Evolutionary conservation across 495 filamentous ascomycete species (phyloP).

Genomic region (Viridothelium virens): DNA sequence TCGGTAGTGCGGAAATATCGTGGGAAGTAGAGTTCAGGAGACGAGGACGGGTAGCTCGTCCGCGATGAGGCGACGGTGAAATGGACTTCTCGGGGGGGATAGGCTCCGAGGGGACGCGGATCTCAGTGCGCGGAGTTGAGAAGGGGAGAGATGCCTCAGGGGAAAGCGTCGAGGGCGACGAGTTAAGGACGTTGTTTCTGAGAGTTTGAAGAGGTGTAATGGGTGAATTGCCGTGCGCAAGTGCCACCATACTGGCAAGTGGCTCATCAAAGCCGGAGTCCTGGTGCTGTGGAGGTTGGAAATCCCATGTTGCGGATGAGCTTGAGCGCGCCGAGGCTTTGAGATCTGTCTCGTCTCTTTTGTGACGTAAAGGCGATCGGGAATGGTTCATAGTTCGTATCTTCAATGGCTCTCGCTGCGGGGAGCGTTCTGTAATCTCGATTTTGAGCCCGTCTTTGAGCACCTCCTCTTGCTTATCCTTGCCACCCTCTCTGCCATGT

Average conservation of each 20-base stretch:
- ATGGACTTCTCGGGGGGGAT: neutral
- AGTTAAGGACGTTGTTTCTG: neutral
- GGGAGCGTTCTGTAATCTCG: neutral
- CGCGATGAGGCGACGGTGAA: conserved; percentile 1
- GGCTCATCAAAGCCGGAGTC: conserved; percentile 1
- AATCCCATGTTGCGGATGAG: neutral
- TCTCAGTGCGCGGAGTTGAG: neutral
- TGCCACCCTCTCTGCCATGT: neutral
- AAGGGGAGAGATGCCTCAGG: neutral
- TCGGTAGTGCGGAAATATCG: neutral
- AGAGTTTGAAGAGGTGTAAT: conserved; percentile 69
- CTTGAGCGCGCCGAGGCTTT: neutral
- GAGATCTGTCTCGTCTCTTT: conserved; percentile 5
- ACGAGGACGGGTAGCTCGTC: neutral
- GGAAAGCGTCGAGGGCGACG: neutral
- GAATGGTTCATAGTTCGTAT: conserved; percentile 1
- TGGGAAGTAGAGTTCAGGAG: neutral
- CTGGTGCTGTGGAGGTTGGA: conserved; percentile 1
- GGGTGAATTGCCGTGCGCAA: conserved; percentile 72
- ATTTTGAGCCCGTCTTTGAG: neutral
- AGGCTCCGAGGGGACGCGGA: neutral
- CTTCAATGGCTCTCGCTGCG: neutral
- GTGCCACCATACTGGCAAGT: neutral
- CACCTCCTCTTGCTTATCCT: neutral
- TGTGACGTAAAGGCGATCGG: neutral